phyloP scores from a whole-genome alignment of 495 filamentous ascomycete species.

The Daldinia childiae region DNA sequence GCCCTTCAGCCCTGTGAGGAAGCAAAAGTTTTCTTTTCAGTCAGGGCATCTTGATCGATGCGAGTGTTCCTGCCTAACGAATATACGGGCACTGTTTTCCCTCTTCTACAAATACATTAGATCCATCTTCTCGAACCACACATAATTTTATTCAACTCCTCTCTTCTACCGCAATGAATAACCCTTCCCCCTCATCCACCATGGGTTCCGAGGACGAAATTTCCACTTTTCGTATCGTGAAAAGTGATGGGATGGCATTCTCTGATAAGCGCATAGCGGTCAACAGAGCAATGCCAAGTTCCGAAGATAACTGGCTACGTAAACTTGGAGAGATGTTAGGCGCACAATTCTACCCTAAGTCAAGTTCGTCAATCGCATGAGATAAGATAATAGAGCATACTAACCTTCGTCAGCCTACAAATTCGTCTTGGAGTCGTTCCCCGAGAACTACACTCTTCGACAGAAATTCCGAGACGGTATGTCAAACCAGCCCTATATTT shows the following conservation, averaged over 20 bases:
- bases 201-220: background rate
- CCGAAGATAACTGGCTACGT: background rate
- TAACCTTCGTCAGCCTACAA: conserved; percentile 8
- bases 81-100: background rate
- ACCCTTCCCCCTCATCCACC: background rate
- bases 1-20: background rate
- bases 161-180: background rate
- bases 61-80: too few relatives aligned
- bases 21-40: background rate
- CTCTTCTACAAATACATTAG: background rate
- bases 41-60: background rate
- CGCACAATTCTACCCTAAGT: conserved; percentile 16
- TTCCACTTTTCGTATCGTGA: background rate
- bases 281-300: background rate
- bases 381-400: background rate
- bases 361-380: conserved; percentile 10
- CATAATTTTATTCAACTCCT: background rate
- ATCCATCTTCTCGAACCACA: background rate
- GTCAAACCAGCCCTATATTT: background rate
- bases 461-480: background rate
- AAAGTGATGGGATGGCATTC: background rate
- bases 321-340: conserved; percentile 17
- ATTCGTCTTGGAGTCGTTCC: conserved; percentile 7
- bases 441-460: conserved; percentile 22
- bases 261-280: background rate